phyloP scores from a whole-genome alignment of 2,329 filamentous ascomycete species.

The Aspergillus niger region DNA sequence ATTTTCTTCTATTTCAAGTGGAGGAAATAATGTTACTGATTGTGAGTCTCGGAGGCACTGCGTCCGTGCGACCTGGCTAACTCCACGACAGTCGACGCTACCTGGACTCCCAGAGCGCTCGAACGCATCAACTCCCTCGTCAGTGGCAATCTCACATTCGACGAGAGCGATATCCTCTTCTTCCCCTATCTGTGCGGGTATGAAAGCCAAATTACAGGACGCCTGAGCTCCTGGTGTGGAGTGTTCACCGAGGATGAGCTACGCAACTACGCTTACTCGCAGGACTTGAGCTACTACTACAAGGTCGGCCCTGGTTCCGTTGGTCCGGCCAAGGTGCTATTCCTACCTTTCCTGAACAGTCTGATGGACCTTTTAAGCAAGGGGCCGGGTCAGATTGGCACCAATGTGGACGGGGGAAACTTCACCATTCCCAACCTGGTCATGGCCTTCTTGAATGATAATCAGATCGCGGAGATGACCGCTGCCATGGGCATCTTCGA shows the following conservation, averaged over 20 bases:
- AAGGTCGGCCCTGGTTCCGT: conserved; percentile 49
- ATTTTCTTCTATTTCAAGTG: conserved; percentile 55
- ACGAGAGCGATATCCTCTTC: conserved; percentile 55
- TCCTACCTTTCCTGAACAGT: conserved; percentile 55
- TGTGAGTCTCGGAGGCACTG: neutral
- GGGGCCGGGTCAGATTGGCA: conserved; percentile 45
- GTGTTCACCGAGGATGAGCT: conserved; percentile 65
- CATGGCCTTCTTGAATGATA: conserved; percentile 66
- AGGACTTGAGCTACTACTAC: conserved; percentile 70
- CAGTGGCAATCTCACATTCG: conserved; percentile 56
- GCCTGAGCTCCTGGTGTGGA: conserved; percentile 62
- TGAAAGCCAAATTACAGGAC: conserved; percentile 67
- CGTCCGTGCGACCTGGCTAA: neutral
- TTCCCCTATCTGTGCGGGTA: conserved; percentile 73
- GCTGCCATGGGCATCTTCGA: conserved; percentile 65
- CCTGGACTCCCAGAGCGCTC: conserved; percentile 22
- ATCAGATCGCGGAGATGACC: conserved; percentile 64
- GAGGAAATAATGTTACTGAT: conserved; percentile 25
- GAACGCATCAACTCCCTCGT: conserved; percentile 58
- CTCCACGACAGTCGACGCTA: conserved; percentile 1
- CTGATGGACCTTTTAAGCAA: conserved; percentile 56
- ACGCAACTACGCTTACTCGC: conserved; percentile 65
- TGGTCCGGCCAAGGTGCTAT: conserved; percentile 31
- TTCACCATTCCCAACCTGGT: conserved; percentile 59
- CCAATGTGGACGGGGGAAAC: conserved; percentile 49